phyloP scores from a whole-genome alignment of 2,329 filamentous ascomycete species.

The Cladosporium sp. region DNA sequence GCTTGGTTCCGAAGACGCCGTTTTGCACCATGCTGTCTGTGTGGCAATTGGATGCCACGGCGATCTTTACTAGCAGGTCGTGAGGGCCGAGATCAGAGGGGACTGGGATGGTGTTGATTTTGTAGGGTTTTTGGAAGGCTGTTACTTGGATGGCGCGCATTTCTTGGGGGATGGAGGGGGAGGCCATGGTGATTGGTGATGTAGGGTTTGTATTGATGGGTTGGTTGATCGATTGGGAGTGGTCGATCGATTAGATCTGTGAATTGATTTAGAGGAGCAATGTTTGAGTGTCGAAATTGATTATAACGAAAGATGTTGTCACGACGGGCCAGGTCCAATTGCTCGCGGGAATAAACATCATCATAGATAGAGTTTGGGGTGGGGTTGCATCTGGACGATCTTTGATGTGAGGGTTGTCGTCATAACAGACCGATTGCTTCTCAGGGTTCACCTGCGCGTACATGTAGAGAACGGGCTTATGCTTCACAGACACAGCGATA shows the following conservation, averaged over 20 bases:
- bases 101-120: slow-evolving; percentile 47
- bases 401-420: neutral
- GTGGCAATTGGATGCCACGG: slow-evolving; percentile 59
- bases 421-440: neutral
- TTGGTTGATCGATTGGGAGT: no score
- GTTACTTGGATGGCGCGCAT: slow-evolving; percentile 48
- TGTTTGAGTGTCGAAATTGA: no score
- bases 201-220: no score
- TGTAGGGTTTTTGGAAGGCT: slow-evolving; percentile 54
- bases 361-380: no score
- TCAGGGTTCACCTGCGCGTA: neutral
- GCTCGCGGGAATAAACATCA: no score
- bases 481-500: no score
- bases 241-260: no score
- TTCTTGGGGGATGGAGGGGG: slow-evolving; percentile 35
- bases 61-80: slow-evolving; percentile 59
- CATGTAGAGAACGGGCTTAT: no score
- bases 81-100: slow-evolving; percentile 44
- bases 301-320: no score
- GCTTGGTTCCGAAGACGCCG: slow-evolving; percentile 45
- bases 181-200: slow-evolving; percentile 9
- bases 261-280: no score
- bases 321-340: no score
- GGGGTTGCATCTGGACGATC: neutral
- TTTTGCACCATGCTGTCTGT: slow-evolving; percentile 55